Evolutionary conservation across 2,329 filamentous ascomycete genomes (phyloP).

Genomic region (Phoma sp.): DNA sequence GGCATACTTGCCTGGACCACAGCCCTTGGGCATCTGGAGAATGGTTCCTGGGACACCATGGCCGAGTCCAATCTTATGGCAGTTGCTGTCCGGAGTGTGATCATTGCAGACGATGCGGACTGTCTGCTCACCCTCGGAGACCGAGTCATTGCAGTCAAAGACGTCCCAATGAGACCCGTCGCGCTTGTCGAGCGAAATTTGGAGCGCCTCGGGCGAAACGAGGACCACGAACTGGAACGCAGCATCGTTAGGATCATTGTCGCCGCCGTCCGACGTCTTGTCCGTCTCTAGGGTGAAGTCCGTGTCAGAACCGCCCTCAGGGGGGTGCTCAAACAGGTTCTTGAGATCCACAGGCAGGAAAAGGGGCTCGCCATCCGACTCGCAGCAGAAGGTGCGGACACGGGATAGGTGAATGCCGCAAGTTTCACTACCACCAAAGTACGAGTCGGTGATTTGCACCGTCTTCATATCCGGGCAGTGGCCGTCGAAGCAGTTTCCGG

Average conservation of each 20-base stretch:
- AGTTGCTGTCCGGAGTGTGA: too few species aligned
- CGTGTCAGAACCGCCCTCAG: not conserved
- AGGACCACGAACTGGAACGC: not conserved
- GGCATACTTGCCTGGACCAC: too few species aligned
- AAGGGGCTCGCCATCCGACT: not conserved
- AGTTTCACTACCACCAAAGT: not conserved
- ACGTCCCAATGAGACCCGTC: conserved; percentile 4
- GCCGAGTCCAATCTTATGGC: too few species aligned
- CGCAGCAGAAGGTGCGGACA: conserved; percentile 2
- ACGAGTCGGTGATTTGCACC: conserved; percentile 2
- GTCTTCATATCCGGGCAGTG: too few species aligned
- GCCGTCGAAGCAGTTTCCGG: conserved; percentile 1
- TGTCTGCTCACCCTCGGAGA: not conserved
- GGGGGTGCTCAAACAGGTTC: not conserved
- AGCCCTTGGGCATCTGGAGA: too few species aligned
- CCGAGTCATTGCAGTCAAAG: not conserved
- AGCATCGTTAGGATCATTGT: not conserved
- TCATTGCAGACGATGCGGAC: too few species aligned
- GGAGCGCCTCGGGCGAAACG: not conserved
- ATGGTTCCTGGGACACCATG: too few species aligned
- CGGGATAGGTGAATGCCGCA: too few species aligned
- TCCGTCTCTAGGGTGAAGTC: conserved; percentile 4
- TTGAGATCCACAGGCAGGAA: conserved; percentile 3
- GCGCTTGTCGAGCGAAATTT: conserved; percentile 2
- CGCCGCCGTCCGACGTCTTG: not conserved